These are phyloP conservation scores for Astrothelium subdiscretum DNA, from an alignment of 495 filamentous ascomycete species.

Conservation along the genomic window DNA sequence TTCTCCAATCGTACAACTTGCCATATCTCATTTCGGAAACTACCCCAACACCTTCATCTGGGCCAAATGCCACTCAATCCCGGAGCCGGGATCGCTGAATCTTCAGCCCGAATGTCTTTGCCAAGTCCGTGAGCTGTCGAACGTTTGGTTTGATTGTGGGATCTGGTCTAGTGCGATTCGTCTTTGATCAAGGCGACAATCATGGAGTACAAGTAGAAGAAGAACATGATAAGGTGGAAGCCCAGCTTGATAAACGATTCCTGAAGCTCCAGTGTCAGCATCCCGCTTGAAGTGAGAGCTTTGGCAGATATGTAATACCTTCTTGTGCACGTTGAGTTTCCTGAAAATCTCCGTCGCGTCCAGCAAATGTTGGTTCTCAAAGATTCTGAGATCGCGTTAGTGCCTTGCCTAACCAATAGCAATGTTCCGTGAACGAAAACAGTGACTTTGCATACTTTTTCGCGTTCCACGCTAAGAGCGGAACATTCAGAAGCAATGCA, in stretches of 20 bases:
- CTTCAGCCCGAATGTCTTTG: not conserved
- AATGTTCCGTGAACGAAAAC: not conserved
- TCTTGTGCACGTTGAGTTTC: conserved; percentile 98
- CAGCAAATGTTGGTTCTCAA: conserved; percentile 90
- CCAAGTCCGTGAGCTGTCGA: too few species aligned
- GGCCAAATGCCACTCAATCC: not conserved
- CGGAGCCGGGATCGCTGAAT: not conserved
- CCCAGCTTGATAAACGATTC: conserved; percentile 99
- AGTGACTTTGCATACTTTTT: conserved; percentile 68
- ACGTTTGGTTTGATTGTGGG: too few species aligned
- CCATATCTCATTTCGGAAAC: not conserved
- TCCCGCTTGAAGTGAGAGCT: too few species aligned
- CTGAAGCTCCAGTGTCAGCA: conserved; percentile 32
- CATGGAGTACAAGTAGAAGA: conserved; percentile 99
- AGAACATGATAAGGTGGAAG: conserved; percentile 99
- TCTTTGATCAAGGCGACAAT: conserved; percentile 96
- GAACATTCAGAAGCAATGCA: conserved; percentile 81
- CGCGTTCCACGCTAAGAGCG: conserved; percentile 82
- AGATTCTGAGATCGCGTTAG: conserved; percentile 50
- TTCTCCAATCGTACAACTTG: not conserved
- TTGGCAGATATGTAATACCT: too few species aligned
- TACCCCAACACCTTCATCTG: not conserved
- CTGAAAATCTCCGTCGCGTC: conserved; percentile 99
- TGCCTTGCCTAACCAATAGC: not conserved
- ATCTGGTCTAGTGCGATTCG: conserved; percentile 62